These are phyloP conservation scores for Penicilliopsis zonata DNA, from an alignment of 495 filamentous ascomycete genomes.

Conservation along the genomic window DNA sequence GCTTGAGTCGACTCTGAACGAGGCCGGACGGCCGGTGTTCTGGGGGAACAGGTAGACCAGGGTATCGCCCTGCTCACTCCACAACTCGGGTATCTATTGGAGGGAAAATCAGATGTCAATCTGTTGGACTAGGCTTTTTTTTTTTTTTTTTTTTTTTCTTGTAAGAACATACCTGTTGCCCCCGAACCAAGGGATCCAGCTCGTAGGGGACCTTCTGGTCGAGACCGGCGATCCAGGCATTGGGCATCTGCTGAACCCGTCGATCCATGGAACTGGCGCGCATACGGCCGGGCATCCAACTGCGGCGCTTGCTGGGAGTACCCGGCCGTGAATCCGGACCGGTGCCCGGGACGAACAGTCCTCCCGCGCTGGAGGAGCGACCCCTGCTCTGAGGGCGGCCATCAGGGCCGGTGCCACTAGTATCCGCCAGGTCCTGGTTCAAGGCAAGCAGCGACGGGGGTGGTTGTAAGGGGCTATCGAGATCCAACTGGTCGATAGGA, in stretches of 20 bases:
- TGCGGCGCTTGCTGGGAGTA: conserved; percentile 35
- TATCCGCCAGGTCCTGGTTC: conserved; percentile 29
- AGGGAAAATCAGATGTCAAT: too few relatives aligned
- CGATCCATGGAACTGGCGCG: conserved; percentile 25
- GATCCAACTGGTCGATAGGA: conserved; percentile 17
- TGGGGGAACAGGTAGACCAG: conserved; percentile 71
- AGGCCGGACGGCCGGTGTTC: conserved; percentile 51
- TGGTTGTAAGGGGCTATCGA: conserved; percentile 25
- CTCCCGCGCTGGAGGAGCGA: conserved; percentile 25
- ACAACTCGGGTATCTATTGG: conserved; percentile 66
- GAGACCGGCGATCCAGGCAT: conserved; percentile 52
- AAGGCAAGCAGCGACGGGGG: conserved; percentile 31
- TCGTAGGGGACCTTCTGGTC: conserved; percentile 52
- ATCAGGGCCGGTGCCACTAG: conserved; percentile 19
- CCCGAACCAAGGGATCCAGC: conserved; percentile 38
- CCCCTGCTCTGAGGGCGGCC: conserved; percentile 27
- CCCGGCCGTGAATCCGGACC: conserved; percentile 26
- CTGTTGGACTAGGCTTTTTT: conserved; percentile 4
- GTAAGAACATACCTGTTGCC: conserved; percentile 46
- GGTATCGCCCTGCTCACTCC: conserved; percentile 77
- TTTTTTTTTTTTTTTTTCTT: conserved; percentile 1
- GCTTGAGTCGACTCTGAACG: conserved; percentile 65
- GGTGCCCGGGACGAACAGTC: conserved; percentile 24
- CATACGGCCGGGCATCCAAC: conserved; percentile 41
- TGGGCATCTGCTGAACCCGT: conserved; percentile 13